Base-by-base conservation (phyloP, 2,329 filamentous ascomycete species). In the Fusarium buxicola region DNA sequence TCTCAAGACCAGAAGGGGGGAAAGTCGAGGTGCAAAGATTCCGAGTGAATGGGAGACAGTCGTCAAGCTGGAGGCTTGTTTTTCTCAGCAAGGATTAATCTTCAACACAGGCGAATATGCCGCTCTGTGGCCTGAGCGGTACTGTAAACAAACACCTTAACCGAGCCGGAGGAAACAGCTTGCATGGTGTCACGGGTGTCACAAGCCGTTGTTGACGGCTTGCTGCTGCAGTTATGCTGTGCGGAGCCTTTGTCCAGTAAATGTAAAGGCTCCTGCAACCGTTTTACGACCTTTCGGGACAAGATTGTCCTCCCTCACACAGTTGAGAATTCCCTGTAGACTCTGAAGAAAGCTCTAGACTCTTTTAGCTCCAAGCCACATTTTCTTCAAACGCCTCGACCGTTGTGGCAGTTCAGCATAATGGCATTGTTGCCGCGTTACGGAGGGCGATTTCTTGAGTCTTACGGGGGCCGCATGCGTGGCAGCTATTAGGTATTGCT, bases 51-150 rank as follows among this genome's bases (percentile, higher is more conserved):
- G 13, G 32, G 32, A 13, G 36, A 25, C 9, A 28, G 16, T 32
- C n/a, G 12, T 31, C 30, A 31, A 55, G 30, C 39, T 54, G 3
- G 44, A 52, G 24, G 27, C 32, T 53, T 45, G 39, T 18, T 31
- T 34, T 34, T 35, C 13, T 8, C 12, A 27, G 30, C 61, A 63
- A 31, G 57, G 62, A 47, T 63, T 18, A 51, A 25, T 40, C 61
- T 63, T 51, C 30, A 50, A 32, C 30, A 49, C 10, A 24, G 21
- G 35, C 15, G 39, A 51, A 46, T 56, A 61, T 38, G 18, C 60
- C 61, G 38, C 48, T 18, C 12, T 46, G 44, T 18, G 58, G 53
- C 43, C 62, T 48, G 46, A 63, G 58, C 61, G 44, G 44, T 27
- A 45, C 21, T 21, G 21, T 21, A 45, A 44, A 40, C 56, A 45